Percentiles rank a stretch among this genome's conserved stretches.
Evolutionary conservation across 2,329 filamentous ascomycete species (phyloP).

Genomic region (Venturia pyrina): DNA sequence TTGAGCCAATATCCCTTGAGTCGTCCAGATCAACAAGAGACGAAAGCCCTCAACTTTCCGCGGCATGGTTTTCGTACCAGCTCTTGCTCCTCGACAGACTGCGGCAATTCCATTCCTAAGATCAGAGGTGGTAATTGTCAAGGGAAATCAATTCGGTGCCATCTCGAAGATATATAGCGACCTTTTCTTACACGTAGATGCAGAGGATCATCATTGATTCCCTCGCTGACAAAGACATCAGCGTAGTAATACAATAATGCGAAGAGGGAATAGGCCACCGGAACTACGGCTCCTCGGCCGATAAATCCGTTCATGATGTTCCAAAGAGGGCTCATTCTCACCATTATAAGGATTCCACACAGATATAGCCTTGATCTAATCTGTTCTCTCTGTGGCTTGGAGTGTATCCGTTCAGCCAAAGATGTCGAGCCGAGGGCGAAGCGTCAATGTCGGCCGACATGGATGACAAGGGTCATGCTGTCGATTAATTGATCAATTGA

Average conservation of each 20-base stretch:
- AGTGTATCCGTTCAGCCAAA: not conserved
- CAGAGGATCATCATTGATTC: too few species aligned
- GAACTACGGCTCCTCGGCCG: too few species aligned
- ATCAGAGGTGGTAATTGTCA: too few species aligned
- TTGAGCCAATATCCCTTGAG: not conserved
- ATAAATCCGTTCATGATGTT: too few species aligned
- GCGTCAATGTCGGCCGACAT: not conserved
- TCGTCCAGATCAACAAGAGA: not conserved
- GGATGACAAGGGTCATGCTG: not conserved
- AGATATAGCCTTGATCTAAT: not conserved
- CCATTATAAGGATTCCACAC: not conserved
- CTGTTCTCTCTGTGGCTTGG: not conserved
- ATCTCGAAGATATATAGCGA: too few species aligned
- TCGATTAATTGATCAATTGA: not conserved
- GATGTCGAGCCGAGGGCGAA: not conserved
- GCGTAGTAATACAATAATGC: too few species aligned
- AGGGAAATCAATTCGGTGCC: too few species aligned
- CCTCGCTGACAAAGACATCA: too few species aligned
- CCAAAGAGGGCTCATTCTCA: too few species aligned
- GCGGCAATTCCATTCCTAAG: not conserved
- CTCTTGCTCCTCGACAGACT: not conserved
- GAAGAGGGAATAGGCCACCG: too few species aligned
- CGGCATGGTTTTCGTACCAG: not conserved
- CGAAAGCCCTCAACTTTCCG: not conserved
- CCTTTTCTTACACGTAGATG: too few species aligned